Percentiles rank a stretch among this genome's conserved stretches.
These are phyloP conservation scores for Tripterygium wilfordii DNA, from an alignment of 177 flowering plant genomes.

Conservation along the genomic window DNA sequence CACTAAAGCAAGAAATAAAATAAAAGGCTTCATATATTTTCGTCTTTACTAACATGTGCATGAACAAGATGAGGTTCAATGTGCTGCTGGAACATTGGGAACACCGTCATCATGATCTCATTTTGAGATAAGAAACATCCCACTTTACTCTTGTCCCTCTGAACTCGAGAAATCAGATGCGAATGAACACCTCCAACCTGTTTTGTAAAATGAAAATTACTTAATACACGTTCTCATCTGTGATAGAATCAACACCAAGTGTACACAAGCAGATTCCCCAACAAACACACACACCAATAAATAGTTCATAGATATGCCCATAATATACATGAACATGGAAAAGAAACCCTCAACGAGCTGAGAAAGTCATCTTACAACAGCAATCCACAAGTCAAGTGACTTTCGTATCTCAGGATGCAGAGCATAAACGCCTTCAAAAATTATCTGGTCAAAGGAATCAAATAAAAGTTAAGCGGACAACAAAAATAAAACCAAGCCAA, in stretches of 20 bases:
- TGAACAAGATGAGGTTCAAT: slow-evolving; percentile 99
- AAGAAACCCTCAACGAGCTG: slow-evolving; percentile 7
- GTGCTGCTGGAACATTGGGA: slow-evolving; percentile 97
- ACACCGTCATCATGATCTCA: slow-evolving; percentile 93
- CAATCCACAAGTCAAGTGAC: slow-evolving; percentile 94
- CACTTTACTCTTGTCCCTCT: slow-evolving; percentile 82
- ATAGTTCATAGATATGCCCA: too few species aligned
- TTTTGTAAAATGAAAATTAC: slow-evolving; percentile 5
- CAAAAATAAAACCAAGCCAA: neutral
- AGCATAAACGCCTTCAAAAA: slow-evolving; percentile 98
- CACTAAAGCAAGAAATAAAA: neutral
- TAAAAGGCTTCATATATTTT: neutral
- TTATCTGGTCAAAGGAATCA: slow-evolving; percentile 49
- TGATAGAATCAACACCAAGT: too few species aligned
- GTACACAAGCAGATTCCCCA: too few species aligned
- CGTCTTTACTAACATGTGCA: slow-evolving; percentile 79
- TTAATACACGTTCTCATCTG: neutral
- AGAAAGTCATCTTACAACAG: slow-evolving; percentile 75
- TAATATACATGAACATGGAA: too few species aligned
- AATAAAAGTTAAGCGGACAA: neutral
- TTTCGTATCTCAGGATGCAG: slow-evolving; percentile 88
- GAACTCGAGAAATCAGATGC: slow-evolving; percentile 95
- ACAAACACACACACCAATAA: too few species aligned
- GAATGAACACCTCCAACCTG: slow-evolving; percentile 99
- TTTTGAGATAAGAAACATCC: slow-evolving; percentile 83